These are phyloP conservation scores for Dioscorea cayenensis DNA, from an alignment of 116 monocot species.

Conservation along the genomic window DNA sequence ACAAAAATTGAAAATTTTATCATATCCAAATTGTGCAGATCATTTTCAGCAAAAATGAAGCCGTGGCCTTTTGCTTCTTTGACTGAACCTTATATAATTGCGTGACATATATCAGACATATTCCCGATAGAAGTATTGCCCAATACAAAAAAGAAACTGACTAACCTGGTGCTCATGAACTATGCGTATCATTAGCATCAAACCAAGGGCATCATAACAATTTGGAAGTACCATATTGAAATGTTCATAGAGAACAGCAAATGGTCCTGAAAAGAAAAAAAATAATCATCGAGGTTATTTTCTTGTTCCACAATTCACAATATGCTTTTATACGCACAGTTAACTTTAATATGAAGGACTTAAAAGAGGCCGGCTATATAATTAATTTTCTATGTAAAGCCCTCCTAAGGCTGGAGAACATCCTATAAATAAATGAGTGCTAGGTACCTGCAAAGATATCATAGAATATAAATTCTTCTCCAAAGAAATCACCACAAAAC, in stretches of 20 bases:
- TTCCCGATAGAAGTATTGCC: too few relatives aligned
- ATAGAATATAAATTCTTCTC: conserved; percentile 82
- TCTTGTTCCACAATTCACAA: neutral
- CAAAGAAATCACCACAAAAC: conserved; percentile 99
- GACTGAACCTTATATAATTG: too few relatives aligned
- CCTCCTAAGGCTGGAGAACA: neutral
- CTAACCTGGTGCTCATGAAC: conserved; percentile 97
- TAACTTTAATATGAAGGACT: too few relatives aligned
- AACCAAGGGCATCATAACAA: conserved; percentile 94
- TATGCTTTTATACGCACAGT: too few relatives aligned
- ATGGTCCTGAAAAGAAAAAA: conserved; percentile 63
- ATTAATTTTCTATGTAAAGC: too few relatives aligned
- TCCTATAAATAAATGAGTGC: neutral
- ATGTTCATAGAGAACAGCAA: conserved; percentile 94
- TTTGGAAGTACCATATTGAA: conserved; percentile 79
- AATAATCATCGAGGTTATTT: neutral
- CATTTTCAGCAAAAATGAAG: too few relatives aligned
- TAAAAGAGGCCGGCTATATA: too few relatives aligned
- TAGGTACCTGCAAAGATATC: conserved; percentile 95
- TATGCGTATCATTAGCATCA: conserved; percentile 99
- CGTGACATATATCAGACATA: too few relatives aligned
- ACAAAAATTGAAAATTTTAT: too few relatives aligned
- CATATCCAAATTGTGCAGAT: too few relatives aligned
- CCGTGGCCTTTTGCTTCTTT: too few relatives aligned
- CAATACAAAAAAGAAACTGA: too few relatives aligned